Percentiles rank a stretch among this genome's conserved stretches.
phyloP scores from a whole-genome alignment of 306 rosid species.

The Hippophae gyantsensis region DNA sequence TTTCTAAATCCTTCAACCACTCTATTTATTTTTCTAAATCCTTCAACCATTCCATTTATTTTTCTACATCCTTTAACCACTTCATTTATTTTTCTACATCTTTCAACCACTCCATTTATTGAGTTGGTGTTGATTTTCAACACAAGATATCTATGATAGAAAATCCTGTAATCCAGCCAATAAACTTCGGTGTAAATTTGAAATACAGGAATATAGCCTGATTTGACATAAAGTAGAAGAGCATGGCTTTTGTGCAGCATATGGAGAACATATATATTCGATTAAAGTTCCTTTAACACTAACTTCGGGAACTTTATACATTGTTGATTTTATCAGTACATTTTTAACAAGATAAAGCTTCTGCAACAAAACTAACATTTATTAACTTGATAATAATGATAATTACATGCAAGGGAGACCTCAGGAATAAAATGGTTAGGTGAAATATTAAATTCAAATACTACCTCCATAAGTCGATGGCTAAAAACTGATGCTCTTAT shows the following conservation, averaged over 20 bases:
- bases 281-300: not conserved
- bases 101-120: too few relatives aligned
- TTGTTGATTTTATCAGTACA: not conserved
- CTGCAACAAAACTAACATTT: not conserved
- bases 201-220: not conserved
- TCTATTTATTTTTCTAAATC: too few relatives aligned
- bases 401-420: slow-evolving; percentile 6
- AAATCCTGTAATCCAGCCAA: too few relatives aligned
- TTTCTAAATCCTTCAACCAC: too few relatives aligned
- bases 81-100: too few relatives aligned
- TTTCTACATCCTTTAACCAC: too few relatives aligned
- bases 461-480: slow-evolving; percentile 96
- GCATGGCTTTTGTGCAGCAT: not conserved
- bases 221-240: not conserved
- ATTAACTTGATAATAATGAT: not conserved
- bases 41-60: too few relatives aligned
- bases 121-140: too few relatives aligned
- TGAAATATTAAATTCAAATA: slow-evolving; percentile 15
- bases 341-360: not conserved
- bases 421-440: slow-evolving; percentile 6
- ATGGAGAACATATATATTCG: not conserved
- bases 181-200: too few relatives aligned
- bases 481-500: slow-evolving; percentile 76
- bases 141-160: too few relatives aligned
- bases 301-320: not conserved